These are phyloP conservation scores for Excoecaria agallocha DNA, from an alignment of 345 rosid species.

Conservation along the genomic window DNA sequence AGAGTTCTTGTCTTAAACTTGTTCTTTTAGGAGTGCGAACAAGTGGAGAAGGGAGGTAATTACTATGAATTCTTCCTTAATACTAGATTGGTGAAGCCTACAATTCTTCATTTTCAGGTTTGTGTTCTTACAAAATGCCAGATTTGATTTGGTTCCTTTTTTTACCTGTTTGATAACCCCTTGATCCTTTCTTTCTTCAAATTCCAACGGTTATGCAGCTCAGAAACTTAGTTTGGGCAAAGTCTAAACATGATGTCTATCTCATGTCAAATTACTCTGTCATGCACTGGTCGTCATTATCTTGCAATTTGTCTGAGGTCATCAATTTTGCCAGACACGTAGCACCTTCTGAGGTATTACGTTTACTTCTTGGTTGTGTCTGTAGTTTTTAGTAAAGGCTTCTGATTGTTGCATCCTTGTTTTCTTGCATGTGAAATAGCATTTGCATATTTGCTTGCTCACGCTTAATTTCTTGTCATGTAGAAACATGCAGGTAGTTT, in stretches of 20 bases:
- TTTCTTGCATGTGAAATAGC: neutral
- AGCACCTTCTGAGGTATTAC: conserved; percentile 61
- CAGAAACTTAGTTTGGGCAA: conserved; percentile 76
- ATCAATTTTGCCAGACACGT: conserved; percentile 66
- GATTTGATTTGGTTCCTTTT: neutral
- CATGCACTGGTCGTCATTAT: conserved; percentile 60
- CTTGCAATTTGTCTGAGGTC: conserved; percentile 46
- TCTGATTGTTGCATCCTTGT: neutral
- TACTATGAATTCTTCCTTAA: conserved; percentile 48
- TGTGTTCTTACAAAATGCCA: neutral
- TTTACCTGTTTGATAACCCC: neutral
- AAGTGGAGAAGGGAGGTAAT: conserved; percentile 38
- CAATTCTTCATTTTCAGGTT: conserved; percentile 61
- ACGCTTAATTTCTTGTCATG: conserved; percentile 5
- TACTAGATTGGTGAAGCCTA: conserved; percentile 53
- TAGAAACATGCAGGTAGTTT: conserved; percentile 51
- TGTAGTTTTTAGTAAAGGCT: neutral
- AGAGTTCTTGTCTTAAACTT: neutral
- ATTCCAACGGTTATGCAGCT: conserved; percentile 36
- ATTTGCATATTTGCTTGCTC: conserved; percentile 1
- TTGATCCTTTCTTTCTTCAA: neutral
- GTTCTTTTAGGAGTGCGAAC: conserved; percentile 38
- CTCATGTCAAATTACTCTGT: conserved; percentile 59
- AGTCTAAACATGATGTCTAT: conserved; percentile 65
- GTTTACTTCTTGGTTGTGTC: conserved; percentile 3